phyloP scores from a whole-genome alignment of 2,329 filamentous ascomycete species.

The Pleomassaria siparia region DNA sequence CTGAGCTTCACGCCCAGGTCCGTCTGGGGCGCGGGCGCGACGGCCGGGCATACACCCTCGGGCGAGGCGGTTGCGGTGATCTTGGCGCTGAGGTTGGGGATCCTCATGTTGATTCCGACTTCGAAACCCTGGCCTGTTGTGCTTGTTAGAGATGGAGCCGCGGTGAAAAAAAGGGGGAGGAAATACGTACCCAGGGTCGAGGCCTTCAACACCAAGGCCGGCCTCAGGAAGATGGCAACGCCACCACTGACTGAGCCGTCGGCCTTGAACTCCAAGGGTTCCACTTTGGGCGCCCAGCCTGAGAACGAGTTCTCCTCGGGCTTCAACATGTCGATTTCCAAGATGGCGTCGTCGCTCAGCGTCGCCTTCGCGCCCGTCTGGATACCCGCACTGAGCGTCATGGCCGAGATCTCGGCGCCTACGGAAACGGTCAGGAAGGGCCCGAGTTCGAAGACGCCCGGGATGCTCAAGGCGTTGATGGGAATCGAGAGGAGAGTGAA shows the following conservation, averaged over 20 bases:
- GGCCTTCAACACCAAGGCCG: slow-evolving; percentile 13
- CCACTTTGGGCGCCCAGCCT: slow-evolving; percentile 17
- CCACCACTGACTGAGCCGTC: slow-evolving; percentile 14
- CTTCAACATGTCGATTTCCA: slow-evolving; percentile 14
- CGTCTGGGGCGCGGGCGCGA: slow-evolving; percentile 9
- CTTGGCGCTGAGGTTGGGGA: slow-evolving; percentile 20
- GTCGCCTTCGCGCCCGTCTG: slow-evolving; percentile 8
- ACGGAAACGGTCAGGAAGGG: slow-evolving; percentile 17
- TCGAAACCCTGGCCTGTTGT: slow-evolving; percentile 13
- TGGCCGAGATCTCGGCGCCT: slow-evolving; percentile 15
- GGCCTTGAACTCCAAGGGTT: slow-evolving; percentile 9
- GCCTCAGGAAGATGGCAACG: slow-evolving; percentile 13
- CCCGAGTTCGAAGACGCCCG: slow-evolving; percentile 16
- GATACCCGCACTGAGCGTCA: slow-evolving; percentile 16
- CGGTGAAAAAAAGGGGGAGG: neutral
- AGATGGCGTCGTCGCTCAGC: slow-evolving; percentile 11
- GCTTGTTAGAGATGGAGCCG: slow-evolving; percentile 4
- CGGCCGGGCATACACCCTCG: slow-evolving; percentile 16
- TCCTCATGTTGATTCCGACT: slow-evolving; percentile 14
- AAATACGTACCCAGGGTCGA: slow-evolving; percentile 15
- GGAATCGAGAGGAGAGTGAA: slow-evolving; percentile 16
- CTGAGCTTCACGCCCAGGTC: slow-evolving; percentile 18
- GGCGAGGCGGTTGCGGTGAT: slow-evolving; percentile 12
- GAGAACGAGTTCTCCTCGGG: slow-evolving; percentile 14
- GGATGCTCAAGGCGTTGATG: slow-evolving; percentile 14